Conservation (phyloP, 2,329 filamentous ascomycete species). For the Monosporascus sp. region DNA sequence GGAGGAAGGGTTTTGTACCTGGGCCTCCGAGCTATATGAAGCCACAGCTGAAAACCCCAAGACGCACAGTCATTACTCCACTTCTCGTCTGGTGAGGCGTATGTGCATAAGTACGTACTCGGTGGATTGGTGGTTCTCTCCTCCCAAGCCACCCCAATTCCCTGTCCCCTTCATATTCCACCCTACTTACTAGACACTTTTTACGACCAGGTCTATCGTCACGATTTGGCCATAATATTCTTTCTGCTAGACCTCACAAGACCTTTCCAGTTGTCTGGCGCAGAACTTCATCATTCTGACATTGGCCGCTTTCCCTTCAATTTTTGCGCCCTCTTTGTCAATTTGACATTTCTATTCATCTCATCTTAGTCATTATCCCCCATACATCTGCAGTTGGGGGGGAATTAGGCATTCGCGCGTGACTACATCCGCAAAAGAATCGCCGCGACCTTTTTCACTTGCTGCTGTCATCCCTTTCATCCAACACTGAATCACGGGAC, state of each 20-base stretch:
- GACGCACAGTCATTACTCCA: too few relatives aligned
- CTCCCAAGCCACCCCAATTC: not conserved
- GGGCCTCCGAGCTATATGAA: too few relatives aligned
- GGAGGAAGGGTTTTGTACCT: too few relatives aligned
- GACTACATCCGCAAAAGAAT: not conserved
- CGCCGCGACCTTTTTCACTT: not conserved
- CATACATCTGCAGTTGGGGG: not conserved
- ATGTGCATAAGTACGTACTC: too few relatives aligned
- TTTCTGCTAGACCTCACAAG: not conserved
- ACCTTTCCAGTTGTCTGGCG: not conserved
- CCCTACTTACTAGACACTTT: not conserved
- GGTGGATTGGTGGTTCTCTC: not conserved
- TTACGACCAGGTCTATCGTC: not conserved
- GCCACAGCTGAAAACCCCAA: too few relatives aligned
- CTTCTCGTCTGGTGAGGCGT: too few relatives aligned
- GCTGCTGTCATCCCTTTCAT: not conserved
- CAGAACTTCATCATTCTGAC: not conserved
- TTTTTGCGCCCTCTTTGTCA: not conserved
- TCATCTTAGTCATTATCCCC: not conserved
- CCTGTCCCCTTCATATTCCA: not conserved
- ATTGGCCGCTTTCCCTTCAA: not conserved
- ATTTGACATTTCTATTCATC: not conserved
- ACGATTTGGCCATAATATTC: not conserved
- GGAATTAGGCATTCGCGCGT: not conserved
- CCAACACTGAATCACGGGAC: not conserved